Evolutionary conservation across 306 rosid species (phyloP).

Genomic region (Prinsepia uniflora): DNA sequence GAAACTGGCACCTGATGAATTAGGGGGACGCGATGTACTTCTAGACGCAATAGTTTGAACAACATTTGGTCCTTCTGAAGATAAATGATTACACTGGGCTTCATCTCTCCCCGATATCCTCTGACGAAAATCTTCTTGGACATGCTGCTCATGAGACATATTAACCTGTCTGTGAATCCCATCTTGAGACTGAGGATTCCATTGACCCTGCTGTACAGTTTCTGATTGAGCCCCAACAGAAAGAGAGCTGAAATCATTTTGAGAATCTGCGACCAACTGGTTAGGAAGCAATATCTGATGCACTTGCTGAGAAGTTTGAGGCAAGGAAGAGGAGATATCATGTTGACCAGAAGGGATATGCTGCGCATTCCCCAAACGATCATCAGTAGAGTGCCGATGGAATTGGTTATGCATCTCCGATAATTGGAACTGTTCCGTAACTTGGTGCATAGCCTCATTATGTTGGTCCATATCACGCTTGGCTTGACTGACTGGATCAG

Average conservation of each 20-base stretch:
- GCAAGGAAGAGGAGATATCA: slow-evolving; percentile 44
- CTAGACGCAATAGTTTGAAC: slow-evolving; percentile 54
- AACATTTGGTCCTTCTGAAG: slow-evolving; percentile 60
- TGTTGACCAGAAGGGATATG: slow-evolving; percentile 55
- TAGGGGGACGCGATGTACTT: slow-evolving; percentile 41
- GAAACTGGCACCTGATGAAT: slow-evolving; percentile 25
- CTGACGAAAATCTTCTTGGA: slow-evolving; percentile 47
- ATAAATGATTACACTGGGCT: slow-evolving; percentile 78
- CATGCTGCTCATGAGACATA: slow-evolving; percentile 37
- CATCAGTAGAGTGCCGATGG: slow-evolving; percentile 60
- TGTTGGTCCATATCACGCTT: slow-evolving; percentile 65
- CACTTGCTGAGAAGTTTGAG: slow-evolving; percentile 60
- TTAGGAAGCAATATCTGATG: slow-evolving; percentile 53
- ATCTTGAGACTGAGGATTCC: slow-evolving; percentile 45
- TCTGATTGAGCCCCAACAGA: slow-evolving; percentile 64
- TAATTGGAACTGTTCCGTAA: slow-evolving; percentile 57
- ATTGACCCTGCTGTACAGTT: slow-evolving; percentile 42
- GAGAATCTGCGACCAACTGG: slow-evolving; percentile 57
- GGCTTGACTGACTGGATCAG: slow-evolving; percentile 53
- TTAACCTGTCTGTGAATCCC: slow-evolving; percentile 31
- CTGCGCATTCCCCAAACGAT: slow-evolving; percentile 50
- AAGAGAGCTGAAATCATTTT: slow-evolving; percentile 58
- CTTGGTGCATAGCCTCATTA: slow-evolving; percentile 50
- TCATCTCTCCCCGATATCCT: slow-evolving; percentile 61
- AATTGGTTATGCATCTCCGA: slow-evolving; percentile 74